Percentiles rank a stretch among this genome's conserved stretches.
Conservation (phyloP, 2,329 filamentous ascomycete species). For the Hymenoscyphus occultus region DNA sequence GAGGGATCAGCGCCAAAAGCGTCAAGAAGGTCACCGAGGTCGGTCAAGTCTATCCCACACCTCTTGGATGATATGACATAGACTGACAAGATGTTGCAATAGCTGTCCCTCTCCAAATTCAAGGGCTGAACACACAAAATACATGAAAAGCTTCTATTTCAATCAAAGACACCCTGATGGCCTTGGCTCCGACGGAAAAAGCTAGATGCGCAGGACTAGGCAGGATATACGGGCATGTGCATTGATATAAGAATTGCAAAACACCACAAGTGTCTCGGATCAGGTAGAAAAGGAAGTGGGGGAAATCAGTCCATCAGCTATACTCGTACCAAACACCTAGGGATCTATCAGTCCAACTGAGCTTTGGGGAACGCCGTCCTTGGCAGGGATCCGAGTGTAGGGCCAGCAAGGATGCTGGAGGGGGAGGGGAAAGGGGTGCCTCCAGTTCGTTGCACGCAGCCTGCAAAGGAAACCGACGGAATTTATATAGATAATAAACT, state of each 20-base stretch:
- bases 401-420: not conserved
- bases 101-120: slow-evolving; percentile 34
- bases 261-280: not conserved
- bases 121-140: slow-evolving; percentile 29
- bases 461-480: not conserved
- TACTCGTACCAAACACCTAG: too few species aligned
- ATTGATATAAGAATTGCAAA: not conserved
- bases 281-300: not conserved
- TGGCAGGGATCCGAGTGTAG: not conserved
- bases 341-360: not conserved
- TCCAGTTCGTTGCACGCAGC: not conserved
- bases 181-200: not conserved
- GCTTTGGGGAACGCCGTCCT: not conserved
- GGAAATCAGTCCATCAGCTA: not conserved
- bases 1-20: slow-evolving; percentile 69
- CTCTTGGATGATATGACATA: not conserved
- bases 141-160: not conserved
- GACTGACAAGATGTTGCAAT: slow-evolving; percentile 3
- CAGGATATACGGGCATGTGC: not conserved
- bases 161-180: not conserved
- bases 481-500: not conserved
- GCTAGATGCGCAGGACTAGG: not conserved
- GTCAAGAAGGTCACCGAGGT: slow-evolving; percentile 77
- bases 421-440: not conserved
- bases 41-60: slow-evolving; percentile 34